phyloP scores from a whole-genome alignment of 148 eudicot genomes.

The Amaranthus palmeri region DNA sequence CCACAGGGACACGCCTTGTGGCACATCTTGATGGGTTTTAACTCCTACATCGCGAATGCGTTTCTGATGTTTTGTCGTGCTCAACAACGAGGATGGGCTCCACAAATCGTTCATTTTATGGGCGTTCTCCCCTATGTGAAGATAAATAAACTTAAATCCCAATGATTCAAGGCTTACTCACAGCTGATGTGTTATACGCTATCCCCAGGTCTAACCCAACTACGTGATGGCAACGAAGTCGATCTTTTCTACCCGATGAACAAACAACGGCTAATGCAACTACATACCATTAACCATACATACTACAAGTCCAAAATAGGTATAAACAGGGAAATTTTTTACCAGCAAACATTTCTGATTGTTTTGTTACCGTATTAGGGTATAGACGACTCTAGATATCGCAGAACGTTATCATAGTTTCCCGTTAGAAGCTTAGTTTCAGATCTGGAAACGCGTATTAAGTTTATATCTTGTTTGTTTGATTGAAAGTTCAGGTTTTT shows the following conservation, averaged over 20 bases:
- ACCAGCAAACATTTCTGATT: not conserved
- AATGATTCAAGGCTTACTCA: conserved; percentile 24
- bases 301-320: not conserved
- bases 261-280: not conserved
- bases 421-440: not conserved
- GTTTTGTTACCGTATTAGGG: not conserved
- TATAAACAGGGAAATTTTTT: not conserved
- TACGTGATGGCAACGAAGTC: not conserved
- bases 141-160: conserved; percentile 54
- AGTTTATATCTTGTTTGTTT: not conserved
- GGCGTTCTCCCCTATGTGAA: conserved; percentile 74
- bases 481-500: not conserved
- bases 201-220: not conserved
- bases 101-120: conserved; percentile 43
- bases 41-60: conserved; percentile 60
- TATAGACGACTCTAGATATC: not conserved
- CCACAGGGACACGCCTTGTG: conserved; percentile 80
- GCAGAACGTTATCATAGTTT: not conserved
- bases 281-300: not conserved
- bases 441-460: not conserved
- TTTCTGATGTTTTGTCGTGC: conserved; percentile 86
- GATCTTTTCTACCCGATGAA: not conserved
- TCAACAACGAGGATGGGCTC: conserved; percentile 61
- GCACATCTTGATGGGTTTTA: conserved; percentile 74
- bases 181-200: not conserved